Percentiles rank a stretch among this genome's conserved stretches.
Conservation (phyloP, 1,139 yeast genomes). For the Pichia sp. region DNA sequence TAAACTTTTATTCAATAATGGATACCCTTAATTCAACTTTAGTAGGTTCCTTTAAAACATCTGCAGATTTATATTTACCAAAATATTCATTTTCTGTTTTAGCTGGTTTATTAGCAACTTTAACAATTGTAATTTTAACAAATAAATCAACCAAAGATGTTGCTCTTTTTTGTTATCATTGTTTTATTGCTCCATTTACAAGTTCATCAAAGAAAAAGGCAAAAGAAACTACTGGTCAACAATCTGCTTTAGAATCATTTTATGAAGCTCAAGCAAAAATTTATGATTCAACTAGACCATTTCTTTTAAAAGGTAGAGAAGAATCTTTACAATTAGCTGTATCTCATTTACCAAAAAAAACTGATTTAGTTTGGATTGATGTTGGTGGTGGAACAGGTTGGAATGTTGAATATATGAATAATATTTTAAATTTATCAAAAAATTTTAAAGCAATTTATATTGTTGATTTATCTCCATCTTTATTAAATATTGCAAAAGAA, state of each 20-base stretch:
- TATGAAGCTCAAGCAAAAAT: slow-evolving; percentile 72
- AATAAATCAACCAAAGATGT: slow-evolving; percentile 22
- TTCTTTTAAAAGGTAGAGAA: slow-evolving; percentile 64
- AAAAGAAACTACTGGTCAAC: slow-evolving; percentile 44
- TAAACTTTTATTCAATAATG: background rate
- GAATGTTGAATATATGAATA: slow-evolving; percentile 71
- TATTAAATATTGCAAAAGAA: slow-evolving; percentile 63
- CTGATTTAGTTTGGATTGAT: slow-evolving; percentile 69
- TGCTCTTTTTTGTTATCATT: slow-evolving; percentile 36
- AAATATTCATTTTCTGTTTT: slow-evolving; percentile 4
- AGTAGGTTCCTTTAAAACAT: background rate
- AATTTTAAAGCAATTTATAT: slow-evolving; percentile 62
- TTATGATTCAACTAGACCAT: slow-evolving; percentile 63
- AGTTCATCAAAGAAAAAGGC: slow-evolving; percentile 36
- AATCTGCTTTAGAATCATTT: slow-evolving; percentile 62
- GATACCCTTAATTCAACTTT: background rate
- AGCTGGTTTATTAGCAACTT: slow-evolving; percentile 1
- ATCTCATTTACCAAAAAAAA: slow-evolving; percentile 41
- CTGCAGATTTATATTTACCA: background rate
- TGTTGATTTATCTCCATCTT: slow-evolving; percentile 70
- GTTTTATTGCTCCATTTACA: slow-evolving; percentile 66
- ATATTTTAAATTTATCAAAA: slow-evolving; percentile 39
- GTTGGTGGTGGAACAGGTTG: slow-evolving; percentile 85
- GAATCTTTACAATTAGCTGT: slow-evolving; percentile 56
- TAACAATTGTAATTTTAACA: background rate